A percentile compares a stretch with the other conserved stretches of the same genome.
These are phyloP conservation scores for Paradendryphiella salina DNA, from an alignment of 2,329 filamentous ascomycete genomes.

Conservation along the genomic window DNA sequence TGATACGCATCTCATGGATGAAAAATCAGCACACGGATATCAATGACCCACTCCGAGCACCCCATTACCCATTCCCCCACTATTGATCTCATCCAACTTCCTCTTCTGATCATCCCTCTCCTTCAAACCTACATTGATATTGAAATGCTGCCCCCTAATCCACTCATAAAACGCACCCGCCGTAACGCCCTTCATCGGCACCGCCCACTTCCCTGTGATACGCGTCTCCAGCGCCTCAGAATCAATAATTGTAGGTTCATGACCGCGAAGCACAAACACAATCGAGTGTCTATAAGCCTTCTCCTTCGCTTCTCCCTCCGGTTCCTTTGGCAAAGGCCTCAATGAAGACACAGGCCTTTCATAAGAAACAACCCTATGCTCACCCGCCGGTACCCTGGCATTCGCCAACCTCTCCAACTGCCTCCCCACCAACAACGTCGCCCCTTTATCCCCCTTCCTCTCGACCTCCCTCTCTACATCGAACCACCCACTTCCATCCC, in stretches of 20 bases:
- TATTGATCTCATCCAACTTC: not conserved
- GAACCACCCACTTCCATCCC: slow-evolving; percentile 33
- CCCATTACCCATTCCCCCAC: not conserved
- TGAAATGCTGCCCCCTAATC: slow-evolving; percentile 41
- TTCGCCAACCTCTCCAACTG: slow-evolving; percentile 39
- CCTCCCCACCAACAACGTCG: slow-evolving; percentile 37
- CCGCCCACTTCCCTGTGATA: slow-evolving; percentile 36
- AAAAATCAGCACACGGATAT: not conserved
- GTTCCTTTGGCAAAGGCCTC: not conserved
- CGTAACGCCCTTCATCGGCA: slow-evolving; percentile 30
- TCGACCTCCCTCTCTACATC: slow-evolving; percentile 35
- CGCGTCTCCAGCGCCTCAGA: slow-evolving; percentile 33
- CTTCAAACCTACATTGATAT: slow-evolving; percentile 42
- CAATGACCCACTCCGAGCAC: not conserved
- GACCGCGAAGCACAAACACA: slow-evolving; percentile 44
- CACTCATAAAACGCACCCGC: slow-evolving; percentile 39
- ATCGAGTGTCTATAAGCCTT: slow-evolving; percentile 41
- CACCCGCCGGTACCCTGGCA: slow-evolving; percentile 36
- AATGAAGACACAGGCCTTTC: slow-evolving; percentile 19
- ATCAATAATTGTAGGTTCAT: slow-evolving; percentile 34
- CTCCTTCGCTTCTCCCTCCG: not conserved
- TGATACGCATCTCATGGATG: too few relatives aligned
- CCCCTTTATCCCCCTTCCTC: slow-evolving; percentile 17
- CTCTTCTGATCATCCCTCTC: slow-evolving; percentile 41
- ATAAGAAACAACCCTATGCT: slow-evolving; percentile 44